Base-by-base conservation (phyloP, 2,329 filamentous ascomycete species). In the Beauveria pseudobassiana region DNA sequence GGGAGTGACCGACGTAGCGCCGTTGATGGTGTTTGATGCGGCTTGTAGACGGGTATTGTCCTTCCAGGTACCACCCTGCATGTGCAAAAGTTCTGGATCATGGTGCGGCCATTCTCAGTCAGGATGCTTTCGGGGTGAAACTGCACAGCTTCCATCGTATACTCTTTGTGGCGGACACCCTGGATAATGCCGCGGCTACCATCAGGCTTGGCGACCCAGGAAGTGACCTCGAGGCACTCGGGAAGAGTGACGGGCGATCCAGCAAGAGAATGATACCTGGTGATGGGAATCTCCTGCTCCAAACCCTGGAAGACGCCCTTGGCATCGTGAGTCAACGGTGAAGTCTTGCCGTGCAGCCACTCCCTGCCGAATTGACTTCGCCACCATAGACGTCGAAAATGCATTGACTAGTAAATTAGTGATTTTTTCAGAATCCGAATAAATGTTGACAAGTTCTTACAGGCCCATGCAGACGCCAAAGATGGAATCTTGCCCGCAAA, bases 391-490 rank as follows among this genome's bases (percentile, higher is more conserved):
- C 87, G 60, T 95, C 90, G 72, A 96, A 93, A 66, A 99, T 98
- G 76, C 95, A 99, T 80, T 99, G 95, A 67, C 87, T 90, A 26
- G 18, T 14, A 43, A 22, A 24, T 63, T 54, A 61, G 62, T 12
- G 40, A 2, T 16, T 16, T 20, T 42, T 2, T 24, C 51, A 42
- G 16, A 18, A 30, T 20, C 38, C 53, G 52, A 12, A 40, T 50
- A n/a, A n/a, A 20, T 38, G 8, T 34, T 7, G 2, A 8, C 3
- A 20, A 52, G 40, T 83, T 22, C 87, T 81, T 75, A 90, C 87
- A 97, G 88, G 68, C 95, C 95, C 93, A 99, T 98, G 72, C 95
- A 99, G 34, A 99, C 95, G n/a, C 95, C 95, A 58, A 99, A 85
- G 16, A 99, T 86, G 12, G 95, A 54, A 99, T 90, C 77, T 96